phyloP scores from a whole-genome alignment of 306 rosid species.

The Pyrus bretschneideri region DNA sequence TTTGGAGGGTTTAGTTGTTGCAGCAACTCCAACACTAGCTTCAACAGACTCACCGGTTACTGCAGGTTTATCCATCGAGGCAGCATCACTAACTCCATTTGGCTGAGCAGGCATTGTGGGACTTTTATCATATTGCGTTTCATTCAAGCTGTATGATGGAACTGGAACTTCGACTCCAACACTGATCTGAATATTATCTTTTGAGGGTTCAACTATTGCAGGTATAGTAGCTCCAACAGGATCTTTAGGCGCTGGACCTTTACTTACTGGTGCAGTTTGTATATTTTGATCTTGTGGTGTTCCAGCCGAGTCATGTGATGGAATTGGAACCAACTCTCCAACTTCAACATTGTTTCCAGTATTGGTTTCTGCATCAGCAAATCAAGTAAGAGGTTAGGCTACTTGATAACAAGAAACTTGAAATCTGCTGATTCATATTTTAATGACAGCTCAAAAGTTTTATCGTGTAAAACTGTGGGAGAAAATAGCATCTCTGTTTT shows the following conservation, averaged over 20 bases:
- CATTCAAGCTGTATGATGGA: conserved; percentile 6
- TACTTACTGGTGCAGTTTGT: conserved; percentile 2
- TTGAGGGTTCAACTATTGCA: background rate
- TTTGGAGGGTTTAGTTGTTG: background rate
- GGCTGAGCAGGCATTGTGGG: background rate
- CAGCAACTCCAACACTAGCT: background rate
- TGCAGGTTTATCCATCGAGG: conserved; percentile 7
- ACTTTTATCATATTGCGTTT: background rate
- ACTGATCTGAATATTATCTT: background rate
- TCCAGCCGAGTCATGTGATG: background rate
- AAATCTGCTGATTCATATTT: background rate
- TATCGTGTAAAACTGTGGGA: background rate
- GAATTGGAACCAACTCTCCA: background rate
- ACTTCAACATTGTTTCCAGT: background rate
- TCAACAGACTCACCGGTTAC: background rate
- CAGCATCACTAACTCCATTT: background rate
- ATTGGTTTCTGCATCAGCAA: conserved; percentile 16
- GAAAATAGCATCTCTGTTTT: background rate
- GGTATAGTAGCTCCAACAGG: conserved; percentile 3
- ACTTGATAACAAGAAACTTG: background rate
- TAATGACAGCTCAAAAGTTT: background rate
- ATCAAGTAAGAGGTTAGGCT: conserved; percentile 1
- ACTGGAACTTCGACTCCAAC: background rate
- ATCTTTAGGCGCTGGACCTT: background rate
- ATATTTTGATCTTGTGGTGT: background rate